Evolutionary conservation across 78 protist genomes (phyloP).

Genomic region (Trichosphaerium sp.): DNA sequence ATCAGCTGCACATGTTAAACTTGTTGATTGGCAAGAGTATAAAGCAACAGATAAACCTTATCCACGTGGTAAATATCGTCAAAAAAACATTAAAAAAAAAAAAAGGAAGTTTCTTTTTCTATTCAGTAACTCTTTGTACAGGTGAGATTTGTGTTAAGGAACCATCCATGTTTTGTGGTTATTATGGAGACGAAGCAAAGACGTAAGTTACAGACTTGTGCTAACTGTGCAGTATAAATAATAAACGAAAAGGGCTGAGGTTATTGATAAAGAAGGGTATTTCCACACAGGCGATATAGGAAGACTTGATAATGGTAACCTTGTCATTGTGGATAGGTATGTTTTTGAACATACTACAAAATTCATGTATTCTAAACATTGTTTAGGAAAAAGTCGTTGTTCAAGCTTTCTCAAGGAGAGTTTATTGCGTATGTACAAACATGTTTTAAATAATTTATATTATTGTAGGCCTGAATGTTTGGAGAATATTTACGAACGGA

Average conservation of each 20-base stretch:
- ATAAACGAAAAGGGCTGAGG: too few relatives aligned
- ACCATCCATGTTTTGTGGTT: constrained; percentile 11
- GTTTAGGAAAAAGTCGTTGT: background rate
- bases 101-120: background rate
- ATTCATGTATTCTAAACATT: too few relatives aligned
- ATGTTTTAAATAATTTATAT: too few relatives aligned
- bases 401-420: constrained; percentile 6
- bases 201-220: too few relatives aligned
- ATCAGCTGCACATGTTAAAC: background rate
- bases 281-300: constrained; percentile 38
- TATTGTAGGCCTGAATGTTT: too few relatives aligned
- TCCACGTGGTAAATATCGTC: background rate
- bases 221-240: too few relatives aligned
- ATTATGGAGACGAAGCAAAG: constrained; percentile 15
- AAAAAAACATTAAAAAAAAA: too few relatives aligned
- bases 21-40: background rate
- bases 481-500: too few relatives aligned
- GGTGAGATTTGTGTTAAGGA: constrained; percentile 32
- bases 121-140: background rate
- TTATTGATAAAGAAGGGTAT: constrained; percentile 15
- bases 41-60: background rate
- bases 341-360: too few relatives aligned
- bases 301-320: background rate
- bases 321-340: too few relatives aligned
- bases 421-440: too few relatives aligned